Evolutionary conservation across 345 rosid genomes (phyloP).

Genomic region (Sisymbrium irio): DNA sequence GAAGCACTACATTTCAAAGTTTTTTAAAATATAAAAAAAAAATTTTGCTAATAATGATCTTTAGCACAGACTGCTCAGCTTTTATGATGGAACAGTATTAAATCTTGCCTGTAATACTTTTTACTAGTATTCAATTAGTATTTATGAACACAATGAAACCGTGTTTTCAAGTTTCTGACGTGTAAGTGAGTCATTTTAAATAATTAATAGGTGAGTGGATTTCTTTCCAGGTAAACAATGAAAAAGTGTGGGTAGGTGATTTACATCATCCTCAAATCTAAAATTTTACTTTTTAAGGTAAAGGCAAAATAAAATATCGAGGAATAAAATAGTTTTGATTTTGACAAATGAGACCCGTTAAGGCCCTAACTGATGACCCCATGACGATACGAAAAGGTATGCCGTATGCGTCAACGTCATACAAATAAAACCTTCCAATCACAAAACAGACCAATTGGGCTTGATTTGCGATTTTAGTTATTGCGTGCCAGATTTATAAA

Average conservation of each 20-base stretch:
- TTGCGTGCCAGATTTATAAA: slow-evolving; percentile 31
- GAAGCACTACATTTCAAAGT: slow-evolving; percentile 18
- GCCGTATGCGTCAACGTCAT: slow-evolving; percentile 27
- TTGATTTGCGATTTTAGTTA: slow-evolving; percentile 26
- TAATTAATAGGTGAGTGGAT: slow-evolving; percentile 2
- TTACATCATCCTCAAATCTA: slow-evolving; percentile 30
- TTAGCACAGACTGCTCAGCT: slow-evolving; percentile 17
- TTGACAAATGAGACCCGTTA: slow-evolving; percentile 16
- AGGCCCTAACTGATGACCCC: slow-evolving; percentile 17
- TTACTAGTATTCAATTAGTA: not conserved
- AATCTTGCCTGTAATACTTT: slow-evolving; percentile 11
- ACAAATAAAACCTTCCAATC: slow-evolving; percentile 21
- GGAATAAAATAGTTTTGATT: slow-evolving; percentile 22
- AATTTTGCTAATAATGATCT: not conserved
- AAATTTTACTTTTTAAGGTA: slow-evolving; percentile 31
- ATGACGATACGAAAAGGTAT: slow-evolving; percentile 25
- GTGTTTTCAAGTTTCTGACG: slow-evolving; percentile 31
- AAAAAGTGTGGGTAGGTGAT: slow-evolving; percentile 19
- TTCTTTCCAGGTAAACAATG: not conserved
- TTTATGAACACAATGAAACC: slow-evolving; percentile 25
- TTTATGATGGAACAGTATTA: slow-evolving; percentile 26
- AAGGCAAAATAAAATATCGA: slow-evolving; percentile 20
- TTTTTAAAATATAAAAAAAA: not conserved
- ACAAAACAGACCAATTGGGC: slow-evolving; percentile 22
- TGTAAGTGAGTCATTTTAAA: slow-evolving; percentile 32